Percentiles rank a stretch among this genome's conserved stretches.
phyloP scores from a whole-genome alignment of 2,329 filamentous ascomycete genomes.

The Cercospora beticola region DNA sequence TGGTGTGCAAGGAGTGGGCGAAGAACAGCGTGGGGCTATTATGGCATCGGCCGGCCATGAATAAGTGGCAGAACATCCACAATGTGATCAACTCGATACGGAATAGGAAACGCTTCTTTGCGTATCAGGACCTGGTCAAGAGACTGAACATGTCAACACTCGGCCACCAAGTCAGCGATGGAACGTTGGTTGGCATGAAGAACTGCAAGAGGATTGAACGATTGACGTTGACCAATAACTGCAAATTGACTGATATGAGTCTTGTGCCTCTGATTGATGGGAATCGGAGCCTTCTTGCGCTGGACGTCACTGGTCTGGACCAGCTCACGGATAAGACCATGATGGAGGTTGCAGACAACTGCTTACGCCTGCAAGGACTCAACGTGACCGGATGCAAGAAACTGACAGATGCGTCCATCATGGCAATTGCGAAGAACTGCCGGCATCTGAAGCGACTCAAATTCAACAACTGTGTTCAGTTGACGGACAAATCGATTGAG shows the following conservation, averaged over 20 bases:
- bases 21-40: constrained; percentile 87
- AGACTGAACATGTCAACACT: constrained; percentile 85
- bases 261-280: constrained; percentile 75
- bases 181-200: constrained; percentile 77
- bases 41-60: constrained; percentile 92
- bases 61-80: constrained; percentile 77
- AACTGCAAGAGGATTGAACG: constrained; percentile 90
- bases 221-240: constrained; percentile 87
- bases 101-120: constrained; percentile 73
- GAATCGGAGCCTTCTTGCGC: constrained; percentile 77
- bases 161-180: constrained; percentile 76
- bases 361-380: constrained; percentile 80
- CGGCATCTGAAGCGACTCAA: constrained; percentile 90
- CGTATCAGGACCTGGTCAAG: constrained; percentile 87
- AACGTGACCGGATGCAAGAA: constrained; percentile 86
- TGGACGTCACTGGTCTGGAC: constrained; percentile 82
- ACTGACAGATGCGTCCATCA: constrained; percentile 83
- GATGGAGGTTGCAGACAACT: constrained; percentile 74
- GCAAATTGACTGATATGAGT: constrained; percentile 77
- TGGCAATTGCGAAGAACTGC: constrained; percentile 77
- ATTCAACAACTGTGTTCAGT: constrained; percentile 84
- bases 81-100: constrained; percentile 78
- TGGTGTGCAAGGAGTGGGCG: constrained; percentile 93
- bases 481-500: constrained; percentile 77
- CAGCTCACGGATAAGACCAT: constrained; percentile 81